phyloP scores from a whole-genome alignment of 768 basidiomycete species.

The Lyophyllum decastes region DNA sequence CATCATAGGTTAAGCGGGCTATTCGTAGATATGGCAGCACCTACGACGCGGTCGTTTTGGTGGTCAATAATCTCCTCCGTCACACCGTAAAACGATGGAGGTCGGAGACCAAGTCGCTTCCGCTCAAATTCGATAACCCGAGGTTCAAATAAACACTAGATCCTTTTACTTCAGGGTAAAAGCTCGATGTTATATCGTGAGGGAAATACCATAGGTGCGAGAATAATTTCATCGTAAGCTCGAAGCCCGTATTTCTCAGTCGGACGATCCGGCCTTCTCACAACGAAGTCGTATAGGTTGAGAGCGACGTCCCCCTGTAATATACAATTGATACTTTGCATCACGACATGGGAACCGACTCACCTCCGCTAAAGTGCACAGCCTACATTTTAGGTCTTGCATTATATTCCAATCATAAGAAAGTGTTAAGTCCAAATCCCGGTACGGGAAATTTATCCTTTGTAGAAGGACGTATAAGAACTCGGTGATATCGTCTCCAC shows the following conservation, averaged over 20 bases:
- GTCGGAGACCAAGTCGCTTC: conserved; percentile 55
- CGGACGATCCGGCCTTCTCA: conserved; percentile 70
- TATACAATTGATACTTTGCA: neutral
- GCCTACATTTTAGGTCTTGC: conserved; percentile 84
- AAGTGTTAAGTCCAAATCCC: conserved; percentile 72
- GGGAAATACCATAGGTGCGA: conserved; percentile 83
- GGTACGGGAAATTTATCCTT: conserved; percentile 86
- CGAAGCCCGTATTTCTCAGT: conserved; percentile 89
- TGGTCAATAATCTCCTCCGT: conserved; percentile 76
- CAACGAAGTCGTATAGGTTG: conserved; percentile 88
- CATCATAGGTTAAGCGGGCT: conserved; percentile 7
- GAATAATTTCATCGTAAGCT: conserved; percentile 92
- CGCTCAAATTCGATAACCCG: conserved; percentile 88
- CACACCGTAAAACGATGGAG: conserved; percentile 56
- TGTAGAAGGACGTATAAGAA: conserved; percentile 80
- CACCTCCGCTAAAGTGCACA: conserved; percentile 90
- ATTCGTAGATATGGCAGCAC: conserved; percentile 16
- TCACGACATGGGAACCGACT: conserved; percentile 20
- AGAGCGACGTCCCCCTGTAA: conserved; percentile 83
- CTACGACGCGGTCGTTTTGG: conserved; percentile 53
- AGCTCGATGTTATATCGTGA: too few species aligned
- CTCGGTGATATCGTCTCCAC: conserved; percentile 94
- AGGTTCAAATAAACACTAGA: conserved; percentile 92
- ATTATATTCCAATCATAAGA: conserved; percentile 89
- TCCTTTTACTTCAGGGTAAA: neutral